A percentile compares a stretch with the other conserved stretches of the same genome.
Conservation (phyloP, 1,139 yeast species). For the Ogataea hybrid region DNA sequence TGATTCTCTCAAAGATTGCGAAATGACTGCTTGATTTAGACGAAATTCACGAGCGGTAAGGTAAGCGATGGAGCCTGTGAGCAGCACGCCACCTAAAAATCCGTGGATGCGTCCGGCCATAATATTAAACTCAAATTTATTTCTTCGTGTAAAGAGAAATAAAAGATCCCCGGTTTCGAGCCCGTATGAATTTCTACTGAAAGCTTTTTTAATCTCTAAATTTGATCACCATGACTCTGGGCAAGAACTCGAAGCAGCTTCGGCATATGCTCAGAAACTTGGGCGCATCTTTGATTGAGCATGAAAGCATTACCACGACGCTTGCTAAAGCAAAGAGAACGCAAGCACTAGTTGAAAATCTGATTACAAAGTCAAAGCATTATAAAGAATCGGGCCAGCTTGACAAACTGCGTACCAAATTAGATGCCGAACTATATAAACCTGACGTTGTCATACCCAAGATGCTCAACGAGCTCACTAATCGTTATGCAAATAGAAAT, state of each 20-base stretch:
- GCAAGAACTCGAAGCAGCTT: constrained; percentile 36
- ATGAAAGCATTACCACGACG: constrained; percentile 69
- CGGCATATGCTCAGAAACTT: constrained; percentile 59
- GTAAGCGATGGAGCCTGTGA: constrained; percentile 65
- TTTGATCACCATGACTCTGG: constrained; percentile 27
- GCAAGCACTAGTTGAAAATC: constrained; percentile 52
- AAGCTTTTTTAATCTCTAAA: constrained; percentile 1
- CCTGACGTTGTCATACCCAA: constrained; percentile 52
- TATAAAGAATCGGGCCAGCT: constrained; percentile 31
- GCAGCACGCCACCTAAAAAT: constrained; percentile 62
- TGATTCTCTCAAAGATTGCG: constrained; percentile 48
- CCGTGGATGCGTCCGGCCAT: constrained; percentile 72
- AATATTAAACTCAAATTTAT: not conserved
- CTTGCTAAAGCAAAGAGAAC: constrained; percentile 71
- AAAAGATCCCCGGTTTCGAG: constrained; percentile 4
- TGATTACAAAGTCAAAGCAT: constrained; percentile 49
- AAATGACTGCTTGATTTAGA: constrained; percentile 45
- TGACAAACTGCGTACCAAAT: constrained; percentile 30
- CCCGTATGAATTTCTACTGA: not conserved
- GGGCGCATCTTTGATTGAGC: constrained; percentile 63
- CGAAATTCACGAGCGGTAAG: constrained; percentile 60
- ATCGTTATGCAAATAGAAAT: constrained; percentile 58
- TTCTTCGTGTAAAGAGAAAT: no score
- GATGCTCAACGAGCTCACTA: constrained; percentile 60
- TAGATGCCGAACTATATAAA: constrained; percentile 37